Percentiles rank a stretch among this genome's conserved stretches.
These are phyloP conservation scores for Ogataea angusta DNA, from an alignment of 805 yeast species.

Conservation along the genomic window DNA sequence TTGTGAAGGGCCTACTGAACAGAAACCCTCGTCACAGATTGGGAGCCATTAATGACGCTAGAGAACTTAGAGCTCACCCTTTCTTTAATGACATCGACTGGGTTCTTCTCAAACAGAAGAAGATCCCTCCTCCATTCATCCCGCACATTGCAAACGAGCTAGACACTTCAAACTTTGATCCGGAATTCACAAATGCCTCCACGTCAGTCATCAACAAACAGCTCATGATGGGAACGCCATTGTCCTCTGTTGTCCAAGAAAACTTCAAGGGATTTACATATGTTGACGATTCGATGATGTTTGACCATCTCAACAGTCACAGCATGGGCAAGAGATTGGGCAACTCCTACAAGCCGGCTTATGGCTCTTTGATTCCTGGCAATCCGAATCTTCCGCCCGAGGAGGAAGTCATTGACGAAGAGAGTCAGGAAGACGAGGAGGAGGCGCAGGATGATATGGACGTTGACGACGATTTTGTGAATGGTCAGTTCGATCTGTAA, in stretches of 20 bases:
- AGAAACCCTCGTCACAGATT: conserved; percentile 94
- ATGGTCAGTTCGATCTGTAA: conserved; percentile 82
- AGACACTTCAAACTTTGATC: conserved; percentile 96
- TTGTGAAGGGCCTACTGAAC: conserved; percentile 91
- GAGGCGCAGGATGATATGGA: conserved; percentile 46
- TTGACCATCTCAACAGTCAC: conserved; percentile 60
- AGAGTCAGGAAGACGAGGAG: conserved; percentile 42
- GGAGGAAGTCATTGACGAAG: conserved; percentile 79
- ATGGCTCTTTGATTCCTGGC: conserved; percentile 74
- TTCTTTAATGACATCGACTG: conserved; percentile 92
- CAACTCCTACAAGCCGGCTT: conserved; percentile 38
- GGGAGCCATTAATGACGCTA: conserved; percentile 88
- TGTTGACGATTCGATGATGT: conserved; percentile 90
- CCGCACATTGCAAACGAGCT: conserved; percentile 89
- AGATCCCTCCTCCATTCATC: conserved; percentile 93
- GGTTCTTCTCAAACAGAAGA: conserved; percentile 72
- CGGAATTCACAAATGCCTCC: conserved; percentile 91
- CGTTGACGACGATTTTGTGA: conserved; percentile 75
- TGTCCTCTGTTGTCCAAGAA: conserved; percentile 93
- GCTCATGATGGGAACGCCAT: conserved; percentile 63
- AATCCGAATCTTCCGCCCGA: conserved; percentile 78
- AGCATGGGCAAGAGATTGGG: conserved; percentile 37
- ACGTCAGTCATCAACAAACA: conserved; percentile 76
- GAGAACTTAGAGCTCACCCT: conserved; percentile 88
- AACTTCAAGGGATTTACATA: conserved; percentile 96